phyloP scores from a whole-genome alignment of 1,284 basidiomycete genomes.

The Leccinum fuscescens region DNA sequence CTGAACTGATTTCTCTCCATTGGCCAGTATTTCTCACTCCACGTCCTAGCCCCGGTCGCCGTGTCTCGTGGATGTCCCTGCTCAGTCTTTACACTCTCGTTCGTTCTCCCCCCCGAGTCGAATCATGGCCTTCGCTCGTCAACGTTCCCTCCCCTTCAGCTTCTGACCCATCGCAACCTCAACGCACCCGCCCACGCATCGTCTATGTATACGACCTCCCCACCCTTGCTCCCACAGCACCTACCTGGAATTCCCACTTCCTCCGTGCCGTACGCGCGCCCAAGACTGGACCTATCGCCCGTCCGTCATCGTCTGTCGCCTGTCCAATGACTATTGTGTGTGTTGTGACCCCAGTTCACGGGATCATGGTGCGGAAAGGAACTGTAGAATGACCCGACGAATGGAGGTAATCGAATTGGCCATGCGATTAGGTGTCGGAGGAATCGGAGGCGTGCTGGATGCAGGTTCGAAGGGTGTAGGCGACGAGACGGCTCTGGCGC shows the following conservation, averaged over 20 bases:
- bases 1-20: conserved; percentile 28
- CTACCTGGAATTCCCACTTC: conserved; percentile 78
- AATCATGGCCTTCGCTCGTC: conserved; percentile 63
- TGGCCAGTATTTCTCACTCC: conserved; percentile 43
- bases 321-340: conserved; percentile 81
- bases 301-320: conserved; percentile 53
- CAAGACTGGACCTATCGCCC: conserved; percentile 59
- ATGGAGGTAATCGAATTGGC: conserved; percentile 76
- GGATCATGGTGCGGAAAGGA: conserved; percentile 53
- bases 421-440: conserved; percentile 75
- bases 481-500: conserved; percentile 12
- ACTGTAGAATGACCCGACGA: conserved; percentile 58
- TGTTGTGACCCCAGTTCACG: conserved; percentile 72
- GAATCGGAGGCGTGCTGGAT: conserved; percentile 67
- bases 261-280: conserved; percentile 73
- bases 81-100: conserved; percentile 41
- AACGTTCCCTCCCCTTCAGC: conserved; percentile 51
- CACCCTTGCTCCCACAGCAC: conserved; percentile 68
- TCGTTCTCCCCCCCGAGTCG: conserved; percentile 47
- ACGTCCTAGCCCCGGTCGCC: conserved; percentile 49
- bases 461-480: conserved; percentile 19
- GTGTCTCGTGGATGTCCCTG: conserved; percentile 41
- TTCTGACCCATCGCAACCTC: conserved; percentile 24
- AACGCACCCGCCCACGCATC: conserved; percentile 57
- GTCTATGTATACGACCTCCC: conserved; percentile 81